Base-by-base conservation (phyloP, 176 grass and related monocot genomes). In the Avena sativa region DNA sequence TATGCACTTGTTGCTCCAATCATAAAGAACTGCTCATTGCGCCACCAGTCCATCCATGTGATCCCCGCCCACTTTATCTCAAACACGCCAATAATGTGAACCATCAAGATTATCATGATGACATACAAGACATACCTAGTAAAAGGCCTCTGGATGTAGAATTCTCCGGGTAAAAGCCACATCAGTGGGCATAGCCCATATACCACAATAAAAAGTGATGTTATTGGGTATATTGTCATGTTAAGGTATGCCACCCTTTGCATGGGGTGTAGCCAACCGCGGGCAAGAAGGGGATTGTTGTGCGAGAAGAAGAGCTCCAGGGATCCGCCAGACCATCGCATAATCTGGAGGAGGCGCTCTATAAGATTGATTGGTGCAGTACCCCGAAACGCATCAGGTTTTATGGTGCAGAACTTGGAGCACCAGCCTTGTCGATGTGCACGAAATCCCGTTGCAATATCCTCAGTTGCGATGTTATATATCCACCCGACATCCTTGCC, bases 381-480 rank as follows among this genome's bases (percentile, higher is more conserved):
- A 1, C 88, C 88, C 1, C 82, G 88, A 13, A 89, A 85, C 0
- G 88, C 82, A 1, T 20, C 88, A 0, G 17, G 82, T 10, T 89
- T 76, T 2, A 80, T 16, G 76, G 76, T 17, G 21, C 48, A 84
- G 19, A 74, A 20, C 67, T 19, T 65, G 63, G 87, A 89, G 30
- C 16, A 4, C 87, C 87, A 89, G 0, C 87, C 87, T 21, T 85
- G 57, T 0, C 87, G 30, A 30, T 89, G 87, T 3, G 80, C 12
- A 19, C 82, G 82, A 30, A 85, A 89, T 12, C 87, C 82, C 1
- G 87, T 89, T 0, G 17, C 87, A 14, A 89, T 69, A 20, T 89
- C 87, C 12, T 89, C 87, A 4, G 87, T 89, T 2, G 87, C 87
- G 14, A 89, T 89, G 16, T 80, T 65, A 68, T 89, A 89, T 26